phyloP scores from a whole-genome alignment of 2,329 filamentous ascomycete genomes.

The Chrysoporthe puriensis region DNA sequence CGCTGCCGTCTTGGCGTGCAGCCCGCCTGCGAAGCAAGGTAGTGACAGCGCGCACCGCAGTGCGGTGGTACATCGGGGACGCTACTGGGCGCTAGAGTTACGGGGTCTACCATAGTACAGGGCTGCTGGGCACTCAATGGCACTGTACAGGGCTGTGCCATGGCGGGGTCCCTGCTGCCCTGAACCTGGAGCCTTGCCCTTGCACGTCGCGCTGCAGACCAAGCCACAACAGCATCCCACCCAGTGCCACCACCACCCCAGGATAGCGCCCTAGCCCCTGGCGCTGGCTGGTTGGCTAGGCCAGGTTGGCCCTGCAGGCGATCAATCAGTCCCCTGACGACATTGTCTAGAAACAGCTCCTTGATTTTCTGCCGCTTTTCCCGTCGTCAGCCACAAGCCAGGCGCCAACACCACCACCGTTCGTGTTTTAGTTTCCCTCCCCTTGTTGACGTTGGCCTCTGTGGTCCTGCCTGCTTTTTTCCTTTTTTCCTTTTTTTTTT shows the following conservation, averaged over 20 bases:
- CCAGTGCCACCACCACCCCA: background rate
- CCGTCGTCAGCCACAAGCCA: constrained; percentile 1
- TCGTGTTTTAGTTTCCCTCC: constrained; percentile 1
- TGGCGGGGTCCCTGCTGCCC: background rate
- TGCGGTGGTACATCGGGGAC: too few relatives aligned
- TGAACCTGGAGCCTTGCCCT: background rate
- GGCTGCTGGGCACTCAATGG: too few relatives aligned
- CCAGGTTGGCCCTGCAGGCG: background rate
- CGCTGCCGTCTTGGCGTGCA: constrained; percentile 15
- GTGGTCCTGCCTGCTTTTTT: background rate
- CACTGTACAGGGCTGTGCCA: too few relatives aligned
- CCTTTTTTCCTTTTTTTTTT: too few relatives aligned
- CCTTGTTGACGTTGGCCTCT: background rate
- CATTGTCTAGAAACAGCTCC: background rate
- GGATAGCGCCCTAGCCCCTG: background rate
- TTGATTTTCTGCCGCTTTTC: constrained; percentile 4
- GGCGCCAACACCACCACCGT: background rate
- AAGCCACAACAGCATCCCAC: background rate
- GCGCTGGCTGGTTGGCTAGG: background rate
- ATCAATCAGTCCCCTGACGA: background rate
- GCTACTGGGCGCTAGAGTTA: too few relatives aligned
- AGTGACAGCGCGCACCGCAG: background rate
- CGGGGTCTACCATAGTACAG: too few relatives aligned
- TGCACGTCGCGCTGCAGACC: background rate
- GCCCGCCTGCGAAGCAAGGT: background rate